Conservation (phyloP, 805 yeast genomes). For the Nadsonia fulvescens region DNA sequence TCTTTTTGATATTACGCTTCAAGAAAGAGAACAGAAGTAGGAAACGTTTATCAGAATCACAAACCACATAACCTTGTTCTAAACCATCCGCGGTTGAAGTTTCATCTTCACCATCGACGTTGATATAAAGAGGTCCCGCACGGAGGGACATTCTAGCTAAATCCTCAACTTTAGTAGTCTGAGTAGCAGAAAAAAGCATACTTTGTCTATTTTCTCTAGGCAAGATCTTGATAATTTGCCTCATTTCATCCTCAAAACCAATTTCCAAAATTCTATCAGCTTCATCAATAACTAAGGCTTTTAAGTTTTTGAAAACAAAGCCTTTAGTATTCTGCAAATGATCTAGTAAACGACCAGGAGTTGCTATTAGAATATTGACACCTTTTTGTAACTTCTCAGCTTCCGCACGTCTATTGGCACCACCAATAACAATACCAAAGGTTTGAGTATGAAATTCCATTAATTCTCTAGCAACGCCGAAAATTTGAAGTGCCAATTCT, state of each 20-base stretch:
- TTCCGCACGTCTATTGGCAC: conserved; percentile 94
- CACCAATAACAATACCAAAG: conserved; percentile 93
- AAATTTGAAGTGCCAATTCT: conserved; percentile 92
- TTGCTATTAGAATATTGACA: conserved; percentile 83
- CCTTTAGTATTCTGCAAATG: conserved; percentile 93
- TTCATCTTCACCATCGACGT: conserved; percentile 71
- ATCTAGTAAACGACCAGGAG: conserved; percentile 94
- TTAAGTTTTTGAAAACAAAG: conserved; percentile 82
- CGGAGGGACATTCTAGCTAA: conserved; percentile 89
- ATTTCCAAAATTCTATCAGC: conserved; percentile 96
- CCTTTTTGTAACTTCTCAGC: conserved; percentile 90
- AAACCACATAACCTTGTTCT: conserved; percentile 96
- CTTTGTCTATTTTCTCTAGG: conserved; percentile 90
- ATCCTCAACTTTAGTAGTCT: conserved; percentile 96
- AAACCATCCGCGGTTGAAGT: conserved; percentile 89
- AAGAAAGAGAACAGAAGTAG: conserved; percentile 77
- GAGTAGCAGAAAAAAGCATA: conserved; percentile 98
- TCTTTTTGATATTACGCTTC: conserved; percentile 72
- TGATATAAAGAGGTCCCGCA: conserved; percentile 84
- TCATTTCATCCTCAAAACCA: conserved; percentile 98
- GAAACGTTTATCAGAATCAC: conserved; percentile 91
- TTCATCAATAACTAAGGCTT: conserved; percentile 89
- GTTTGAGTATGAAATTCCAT: conserved; percentile 86
- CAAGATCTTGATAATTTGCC: conserved; percentile 80
- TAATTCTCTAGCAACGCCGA: conserved; percentile 92